Conservation (phyloP, 164 flowering plant species). For the Macadamia integrifolia region DNA sequence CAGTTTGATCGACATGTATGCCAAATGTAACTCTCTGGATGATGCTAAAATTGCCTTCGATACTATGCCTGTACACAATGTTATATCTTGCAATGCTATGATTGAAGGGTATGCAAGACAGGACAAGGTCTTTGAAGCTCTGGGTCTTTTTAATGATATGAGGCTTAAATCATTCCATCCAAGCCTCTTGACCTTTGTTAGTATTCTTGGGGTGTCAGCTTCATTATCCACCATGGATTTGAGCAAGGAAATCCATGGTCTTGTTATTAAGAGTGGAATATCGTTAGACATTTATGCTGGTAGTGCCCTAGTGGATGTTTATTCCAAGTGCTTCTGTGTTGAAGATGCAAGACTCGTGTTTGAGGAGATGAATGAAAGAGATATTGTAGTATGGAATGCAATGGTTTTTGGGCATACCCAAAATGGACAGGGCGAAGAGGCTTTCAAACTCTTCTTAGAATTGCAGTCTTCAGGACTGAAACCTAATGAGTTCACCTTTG, state of each 20-base stretch:
- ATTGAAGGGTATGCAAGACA: slow-evolving; percentile 64
- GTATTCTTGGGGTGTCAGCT: slow-evolving; percentile 62
- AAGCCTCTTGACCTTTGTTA: slow-evolving; percentile 55
- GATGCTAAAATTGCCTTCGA: slow-evolving; percentile 56
- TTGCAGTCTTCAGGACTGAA: slow-evolving; percentile 32
- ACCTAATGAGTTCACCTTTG: slow-evolving; percentile 58
- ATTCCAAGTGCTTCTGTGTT: slow-evolving; percentile 50
- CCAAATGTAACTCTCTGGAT: slow-evolving; percentile 45
- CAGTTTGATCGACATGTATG: slow-evolving; percentile 69
- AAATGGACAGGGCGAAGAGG: slow-evolving; percentile 50
- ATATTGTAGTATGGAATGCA: slow-evolving; percentile 74
- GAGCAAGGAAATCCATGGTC: slow-evolving; percentile 59
- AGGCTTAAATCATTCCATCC: slow-evolving; percentile 38
- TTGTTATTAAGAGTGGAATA: slow-evolving; percentile 48
- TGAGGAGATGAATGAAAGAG: slow-evolving; percentile 54
- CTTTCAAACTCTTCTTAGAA: slow-evolving; percentile 42
- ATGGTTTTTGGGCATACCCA: slow-evolving; percentile 60
- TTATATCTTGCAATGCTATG: slow-evolving; percentile 68
- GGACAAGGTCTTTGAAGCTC: slow-evolving; percentile 35
- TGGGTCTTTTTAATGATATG: slow-evolving; percentile 52
- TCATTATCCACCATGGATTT: slow-evolving; percentile 30
- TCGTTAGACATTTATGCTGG: slow-evolving; percentile 47
- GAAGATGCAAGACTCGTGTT: slow-evolving; percentile 56
- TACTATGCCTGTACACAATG: slow-evolving; percentile 24
- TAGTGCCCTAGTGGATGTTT: slow-evolving; percentile 67